Evolutionary conservation across 148 eudicot genomes (phyloP).

Genomic region (Rhododendron vialii): DNA sequence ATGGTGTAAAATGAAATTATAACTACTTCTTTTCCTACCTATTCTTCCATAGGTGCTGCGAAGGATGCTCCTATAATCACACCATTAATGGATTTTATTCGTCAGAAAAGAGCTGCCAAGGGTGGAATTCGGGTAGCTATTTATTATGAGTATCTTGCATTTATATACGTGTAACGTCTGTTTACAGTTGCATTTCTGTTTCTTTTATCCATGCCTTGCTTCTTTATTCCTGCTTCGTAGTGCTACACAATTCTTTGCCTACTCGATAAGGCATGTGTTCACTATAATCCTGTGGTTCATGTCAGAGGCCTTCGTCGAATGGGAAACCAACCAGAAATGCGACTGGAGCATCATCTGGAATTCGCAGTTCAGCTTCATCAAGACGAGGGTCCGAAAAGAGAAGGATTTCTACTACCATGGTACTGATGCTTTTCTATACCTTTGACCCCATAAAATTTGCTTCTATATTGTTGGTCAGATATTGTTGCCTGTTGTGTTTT

Average conservation of each 20-base stretch:
- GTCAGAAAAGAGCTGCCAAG: slow-evolving; percentile 60
- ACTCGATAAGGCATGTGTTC: not conserved
- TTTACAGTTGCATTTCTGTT: not conserved
- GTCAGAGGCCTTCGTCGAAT: slow-evolving; percentile 41
- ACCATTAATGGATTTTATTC: slow-evolving; percentile 65
- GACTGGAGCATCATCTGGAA: slow-evolving; percentile 42
- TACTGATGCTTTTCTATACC: slow-evolving; percentile 15
- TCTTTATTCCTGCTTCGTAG: not conserved
- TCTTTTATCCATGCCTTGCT: not conserved
- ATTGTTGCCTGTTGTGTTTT: not conserved
- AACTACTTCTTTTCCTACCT: not conserved
- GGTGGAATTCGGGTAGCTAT: slow-evolving; percentile 46
- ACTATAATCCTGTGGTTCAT: slow-evolving; percentile 8
- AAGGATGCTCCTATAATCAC: slow-evolving; percentile 55
- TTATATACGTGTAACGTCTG: not conserved
- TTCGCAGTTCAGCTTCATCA: slow-evolving; percentile 44
- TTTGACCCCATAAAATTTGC: not conserved
- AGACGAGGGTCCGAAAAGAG: slow-evolving; percentile 63
- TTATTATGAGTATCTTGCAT: not conserved
- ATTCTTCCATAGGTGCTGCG: slow-evolving; percentile 31
- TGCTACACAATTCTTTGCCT: not conserved
- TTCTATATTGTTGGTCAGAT: not conserved
- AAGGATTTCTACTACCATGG: slow-evolving; percentile 50
- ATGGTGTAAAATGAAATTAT: not conserved
- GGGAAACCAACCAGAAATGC: slow-evolving; percentile 52